A percentile compares a stretch with the other conserved stretches of the same genome.
Conservation (phyloP, 352 stramenopile genomes). For the Pythium apleroticum region DNA sequence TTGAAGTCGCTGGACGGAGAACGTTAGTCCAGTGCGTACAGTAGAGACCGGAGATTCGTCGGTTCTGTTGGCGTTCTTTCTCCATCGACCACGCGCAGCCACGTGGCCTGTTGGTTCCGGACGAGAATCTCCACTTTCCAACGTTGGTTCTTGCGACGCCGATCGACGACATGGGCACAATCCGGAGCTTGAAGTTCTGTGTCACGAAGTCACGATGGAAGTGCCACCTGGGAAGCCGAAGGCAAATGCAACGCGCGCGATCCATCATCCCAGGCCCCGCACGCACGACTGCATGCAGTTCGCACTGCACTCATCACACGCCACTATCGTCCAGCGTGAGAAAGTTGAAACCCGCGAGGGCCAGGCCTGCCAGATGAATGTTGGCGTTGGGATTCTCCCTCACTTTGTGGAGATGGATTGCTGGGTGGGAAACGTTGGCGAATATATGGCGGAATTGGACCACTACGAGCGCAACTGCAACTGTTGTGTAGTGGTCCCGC, state of each 20-base stretch:
- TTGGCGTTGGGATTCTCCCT: not conserved
- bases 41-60: not conserved
- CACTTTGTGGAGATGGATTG: not conserved
- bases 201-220: slow-evolving; percentile 6
- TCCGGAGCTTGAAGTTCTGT: not conserved
- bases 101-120: not conserved
- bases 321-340: not conserved
- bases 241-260: not conserved
- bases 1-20: slow-evolving; percentile 10
- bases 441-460: not conserved
- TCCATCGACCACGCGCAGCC: not conserved
- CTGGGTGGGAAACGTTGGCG: not conserved
- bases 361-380: too few species aligned
- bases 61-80: not conserved
- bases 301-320: not conserved
- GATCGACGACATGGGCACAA: not conserved
- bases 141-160: not conserved
- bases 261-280: slow-evolving; percentile 4
- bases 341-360: not conserved
- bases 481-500: not conserved
- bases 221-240: not conserved
- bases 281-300: slow-evolving; percentile 1
- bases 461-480: not conserved
- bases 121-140: not conserved
- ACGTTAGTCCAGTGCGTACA: not conserved